These are phyloP conservation scores for Bipolaris victoriae DNA, from an alignment of 2,329 filamentous ascomycete species.

Conservation along the genomic window DNA sequence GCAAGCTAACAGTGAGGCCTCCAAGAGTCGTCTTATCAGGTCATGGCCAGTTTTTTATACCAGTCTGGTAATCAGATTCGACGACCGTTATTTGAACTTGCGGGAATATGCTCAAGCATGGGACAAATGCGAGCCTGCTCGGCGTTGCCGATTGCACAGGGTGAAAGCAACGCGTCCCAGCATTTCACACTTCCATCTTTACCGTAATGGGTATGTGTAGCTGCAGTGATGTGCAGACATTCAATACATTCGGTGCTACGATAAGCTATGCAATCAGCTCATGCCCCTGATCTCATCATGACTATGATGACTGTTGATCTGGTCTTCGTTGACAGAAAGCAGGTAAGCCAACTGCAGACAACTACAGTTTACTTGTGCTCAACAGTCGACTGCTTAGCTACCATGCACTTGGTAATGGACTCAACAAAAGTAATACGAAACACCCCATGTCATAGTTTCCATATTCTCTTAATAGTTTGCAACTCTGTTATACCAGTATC, in stretches of 20 bases:
- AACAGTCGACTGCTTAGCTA: no score
- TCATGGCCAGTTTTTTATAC: slow-evolving; percentile 10
- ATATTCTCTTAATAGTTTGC: no score
- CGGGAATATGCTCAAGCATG: slow-evolving; percentile 16
- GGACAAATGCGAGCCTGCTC: slow-evolving; percentile 14
- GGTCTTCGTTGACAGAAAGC: not conserved
- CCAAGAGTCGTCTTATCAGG: slow-evolving; percentile 19
- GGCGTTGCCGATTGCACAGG: not conserved
- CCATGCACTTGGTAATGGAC: no score
- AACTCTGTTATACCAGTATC: no score
- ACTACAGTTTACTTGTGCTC: no score
- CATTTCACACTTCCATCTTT: not conserved
- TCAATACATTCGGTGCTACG: not conserved
- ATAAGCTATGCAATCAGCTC: not conserved
- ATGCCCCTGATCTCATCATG: not conserved
- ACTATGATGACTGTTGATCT: not conserved
- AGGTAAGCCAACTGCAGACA: no score
- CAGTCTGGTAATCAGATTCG: slow-evolving; percentile 29
- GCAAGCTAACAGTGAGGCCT: slow-evolving; percentile 9
- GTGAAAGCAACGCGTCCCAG: not conserved
- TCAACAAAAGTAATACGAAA: no score
- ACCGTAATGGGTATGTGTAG: not conserved
- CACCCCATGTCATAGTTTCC: no score
- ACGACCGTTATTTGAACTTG: slow-evolving; percentile 29
- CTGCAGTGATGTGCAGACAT: not conserved